These are phyloP conservation scores for Ettlia oleoabundans DNA, from an alignment of 139 green algal genomes.

Conservation along the genomic window DNA sequence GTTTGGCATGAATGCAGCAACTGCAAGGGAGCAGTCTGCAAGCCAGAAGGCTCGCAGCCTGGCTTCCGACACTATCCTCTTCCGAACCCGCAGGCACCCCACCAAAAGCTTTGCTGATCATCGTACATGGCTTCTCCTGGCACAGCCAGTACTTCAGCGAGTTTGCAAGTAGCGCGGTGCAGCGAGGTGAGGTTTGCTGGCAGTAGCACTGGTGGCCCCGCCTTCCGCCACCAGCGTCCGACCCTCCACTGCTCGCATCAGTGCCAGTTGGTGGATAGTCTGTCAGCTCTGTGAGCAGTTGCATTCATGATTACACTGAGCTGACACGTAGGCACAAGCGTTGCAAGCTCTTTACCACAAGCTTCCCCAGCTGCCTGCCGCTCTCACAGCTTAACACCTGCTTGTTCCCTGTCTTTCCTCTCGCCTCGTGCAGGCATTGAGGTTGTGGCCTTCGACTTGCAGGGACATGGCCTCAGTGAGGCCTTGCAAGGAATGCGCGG, in stretches of 20 bases:
- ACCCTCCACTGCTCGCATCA: no score
- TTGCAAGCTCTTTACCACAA: no score
- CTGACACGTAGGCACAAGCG: no score
- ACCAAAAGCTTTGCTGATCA: not conserved
- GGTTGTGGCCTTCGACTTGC: not conserved
- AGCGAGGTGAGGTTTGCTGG: not conserved
- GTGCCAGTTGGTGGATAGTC: no score
- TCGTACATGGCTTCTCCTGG: not conserved
- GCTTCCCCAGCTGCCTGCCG: not conserved
- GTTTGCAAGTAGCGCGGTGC: not conserved
- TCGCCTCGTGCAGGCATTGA: not conserved
- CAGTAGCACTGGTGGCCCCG: no score
- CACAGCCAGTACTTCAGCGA: constrained; percentile 2
- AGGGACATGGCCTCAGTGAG: not conserved
- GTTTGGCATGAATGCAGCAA: not conserved
- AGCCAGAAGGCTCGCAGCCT: not conserved
- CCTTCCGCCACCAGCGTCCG: no score
- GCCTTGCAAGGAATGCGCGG: not conserved
- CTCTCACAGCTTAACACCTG: not conserved
- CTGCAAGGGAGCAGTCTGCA: not conserved
- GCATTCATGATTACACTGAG: no score
- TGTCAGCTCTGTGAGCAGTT: no score
- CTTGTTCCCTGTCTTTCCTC: not conserved
- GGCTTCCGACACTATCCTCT: not conserved
- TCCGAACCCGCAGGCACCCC: not conserved